A percentile compares a stretch with the other conserved stretches of the same genome.
Conservation (phyloP, 2,329 filamentous ascomycete species). For the Aspergillus chevalieri region DNA sequence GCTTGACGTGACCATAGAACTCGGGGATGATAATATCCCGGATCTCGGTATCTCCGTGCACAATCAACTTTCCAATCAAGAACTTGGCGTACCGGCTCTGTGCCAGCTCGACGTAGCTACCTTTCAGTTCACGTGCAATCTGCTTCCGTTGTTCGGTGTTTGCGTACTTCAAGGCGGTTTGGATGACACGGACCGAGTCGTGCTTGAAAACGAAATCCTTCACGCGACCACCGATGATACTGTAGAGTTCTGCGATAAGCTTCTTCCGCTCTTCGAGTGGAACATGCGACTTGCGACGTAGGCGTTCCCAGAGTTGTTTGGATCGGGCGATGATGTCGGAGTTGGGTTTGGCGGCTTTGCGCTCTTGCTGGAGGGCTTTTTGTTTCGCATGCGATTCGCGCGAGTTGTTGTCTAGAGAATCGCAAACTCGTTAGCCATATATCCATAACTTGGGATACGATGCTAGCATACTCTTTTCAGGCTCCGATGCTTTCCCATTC, state of each 20-base stretch:
- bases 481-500: slow-evolving; percentile 7
- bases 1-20: slow-evolving; percentile 89
- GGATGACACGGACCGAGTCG: slow-evolving; percentile 91
- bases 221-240: slow-evolving; percentile 82
- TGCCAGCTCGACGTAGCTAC: slow-evolving; percentile 74
- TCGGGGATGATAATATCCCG: slow-evolving; percentile 85
- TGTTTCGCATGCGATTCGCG: slow-evolving; percentile 91
- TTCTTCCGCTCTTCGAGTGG: slow-evolving; percentile 80
- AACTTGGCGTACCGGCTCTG: slow-evolving; percentile 98
- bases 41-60: slow-evolving; percentile 83
- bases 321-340: slow-evolving; percentile 81
- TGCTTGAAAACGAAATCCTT: slow-evolving; percentile 98
- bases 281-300: slow-evolving; percentile 89
- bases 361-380: slow-evolving; percentile 78
- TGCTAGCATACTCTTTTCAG: slow-evolving; percentile 23
- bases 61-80: slow-evolving; percentile 87
- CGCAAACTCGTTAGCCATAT: not conserved
- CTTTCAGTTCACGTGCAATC: slow-evolving; percentile 81
- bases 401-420: slow-evolving; percentile 56
- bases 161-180: slow-evolving; percentile 95
- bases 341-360: slow-evolving; percentile 87
- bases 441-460: not conserved
- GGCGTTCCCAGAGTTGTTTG: slow-evolving; percentile 94
- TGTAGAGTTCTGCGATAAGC: slow-evolving; percentile 82
- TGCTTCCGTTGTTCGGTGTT: slow-evolving; percentile 75